Percentiles rank a stretch among this genome's conserved stretches.
Conservation (phyloP, 257 asterid genomes). For the Przewalskia tangutica region DNA sequence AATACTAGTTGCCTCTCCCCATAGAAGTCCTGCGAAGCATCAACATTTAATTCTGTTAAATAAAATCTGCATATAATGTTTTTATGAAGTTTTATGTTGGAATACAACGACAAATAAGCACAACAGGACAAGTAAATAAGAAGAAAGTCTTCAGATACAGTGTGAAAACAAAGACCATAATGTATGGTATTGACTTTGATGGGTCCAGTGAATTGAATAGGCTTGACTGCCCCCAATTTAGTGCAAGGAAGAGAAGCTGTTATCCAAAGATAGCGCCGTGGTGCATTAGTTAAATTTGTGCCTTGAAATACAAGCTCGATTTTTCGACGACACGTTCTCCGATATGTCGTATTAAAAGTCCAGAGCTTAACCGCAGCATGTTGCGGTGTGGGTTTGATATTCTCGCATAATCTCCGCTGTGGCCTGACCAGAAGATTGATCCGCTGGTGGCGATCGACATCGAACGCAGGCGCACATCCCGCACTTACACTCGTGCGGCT, state of each 20-base stretch:
- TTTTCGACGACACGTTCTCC: too few relatives aligned
- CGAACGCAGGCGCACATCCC: too few relatives aligned
- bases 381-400: too few relatives aligned
- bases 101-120: neutral
- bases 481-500: too few relatives aligned
- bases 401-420: too few relatives aligned
- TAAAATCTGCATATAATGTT: neutral
- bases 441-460: too few relatives aligned
- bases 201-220: constrained; percentile 1
- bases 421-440: too few relatives aligned
- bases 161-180: neutral
- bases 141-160: neutral
- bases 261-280: too few relatives aligned
- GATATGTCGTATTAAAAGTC: too few relatives aligned
- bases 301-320: too few relatives aligned
- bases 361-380: too few relatives aligned
- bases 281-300: too few relatives aligned
- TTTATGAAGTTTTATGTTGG: neutral
- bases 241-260: neutral
- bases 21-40: neutral
- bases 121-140: neutral
- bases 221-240: neutral
- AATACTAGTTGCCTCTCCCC: neutral
- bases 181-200: neutral
- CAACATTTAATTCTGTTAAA: neutral